Conservation (phyloP, 805 yeast genomes). For the Soucietia sequanensis region DNA sequence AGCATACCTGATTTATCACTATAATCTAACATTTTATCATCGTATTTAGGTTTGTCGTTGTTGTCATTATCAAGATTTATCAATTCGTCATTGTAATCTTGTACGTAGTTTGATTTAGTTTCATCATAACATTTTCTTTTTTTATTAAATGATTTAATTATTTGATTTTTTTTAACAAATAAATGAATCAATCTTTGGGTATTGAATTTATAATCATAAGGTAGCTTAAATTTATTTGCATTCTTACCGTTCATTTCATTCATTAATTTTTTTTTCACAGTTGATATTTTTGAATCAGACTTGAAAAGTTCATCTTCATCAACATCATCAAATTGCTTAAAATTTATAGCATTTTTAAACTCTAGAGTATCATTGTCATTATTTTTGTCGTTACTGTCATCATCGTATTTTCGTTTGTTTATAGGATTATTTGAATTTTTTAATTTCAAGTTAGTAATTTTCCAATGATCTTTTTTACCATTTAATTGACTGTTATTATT, state of each 20-base stretch:
- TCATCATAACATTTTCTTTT: background rate
- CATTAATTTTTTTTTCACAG: too few species aligned
- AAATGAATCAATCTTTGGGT: background rate
- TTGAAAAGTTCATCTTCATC: background rate
- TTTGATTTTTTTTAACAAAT: too few species aligned
- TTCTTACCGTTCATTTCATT: background rate
- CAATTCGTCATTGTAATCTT: too few species aligned
- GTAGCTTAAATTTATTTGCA: background rate
- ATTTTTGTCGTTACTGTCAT: background rate
- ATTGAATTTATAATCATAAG: background rate
- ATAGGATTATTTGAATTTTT: too few species aligned
- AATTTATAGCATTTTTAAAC: background rate
- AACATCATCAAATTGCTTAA: background rate
- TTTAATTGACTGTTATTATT: too few species aligned
- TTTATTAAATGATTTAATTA: background rate
- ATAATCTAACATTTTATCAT: background rate
- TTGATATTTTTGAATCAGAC: background rate
- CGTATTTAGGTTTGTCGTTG: background rate
- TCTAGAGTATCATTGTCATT: background rate
- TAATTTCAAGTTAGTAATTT: too few species aligned
- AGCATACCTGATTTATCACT: background rate
- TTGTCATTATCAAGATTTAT: background rate
- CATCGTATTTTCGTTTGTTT: background rate
- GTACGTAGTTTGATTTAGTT: background rate
- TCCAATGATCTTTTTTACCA: constrained; percentile 3